phyloP scores from a whole-genome alignment of 768 basidiomycete genomes.

The Hemileccinum impolitum region DNA sequence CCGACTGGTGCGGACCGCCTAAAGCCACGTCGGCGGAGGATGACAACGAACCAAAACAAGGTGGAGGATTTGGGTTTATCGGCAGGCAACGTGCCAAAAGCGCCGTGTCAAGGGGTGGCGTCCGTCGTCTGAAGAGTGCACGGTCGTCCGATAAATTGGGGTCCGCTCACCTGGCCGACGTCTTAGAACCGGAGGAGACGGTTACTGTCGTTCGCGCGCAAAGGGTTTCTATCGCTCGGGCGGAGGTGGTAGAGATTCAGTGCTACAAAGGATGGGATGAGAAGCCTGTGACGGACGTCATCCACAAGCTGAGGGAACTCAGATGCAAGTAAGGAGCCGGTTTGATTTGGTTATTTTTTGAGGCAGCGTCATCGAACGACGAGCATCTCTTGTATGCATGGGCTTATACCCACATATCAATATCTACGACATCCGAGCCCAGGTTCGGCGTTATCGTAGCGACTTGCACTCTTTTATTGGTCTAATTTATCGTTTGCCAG shows the following conservation, averaged over 20 bases:
- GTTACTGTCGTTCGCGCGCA: neutral
- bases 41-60: neutral
- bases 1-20: conserved; percentile 23
- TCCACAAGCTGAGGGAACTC: conserved; percentile 28
- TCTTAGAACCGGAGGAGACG: neutral
- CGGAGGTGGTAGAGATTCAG: conserved; percentile 10
- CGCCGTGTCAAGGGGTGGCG: neutral
- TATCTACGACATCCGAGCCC: neutral
- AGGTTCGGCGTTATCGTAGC: neutral
- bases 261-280: conserved; percentile 20
- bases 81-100: conserved; percentile 2
- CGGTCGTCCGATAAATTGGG: conserved; percentile 2
- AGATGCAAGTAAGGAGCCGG: conserved; percentile 12
- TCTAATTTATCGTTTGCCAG: neutral
- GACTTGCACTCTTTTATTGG: neutral
- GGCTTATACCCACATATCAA: neutral
- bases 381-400: neutral
- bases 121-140: neutral
- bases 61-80: neutral
- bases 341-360: neutral
- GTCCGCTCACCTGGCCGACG: neutral
- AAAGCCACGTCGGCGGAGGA: neutral
- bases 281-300: conserved; percentile 26
- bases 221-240: neutral
- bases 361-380: neutral